Conservation (phyloP, 345 rosid genomes). For the thale cress (Arabidopsis thaliana) region TAIR10.1 NC_003076.8:2930501-2931000, state of each 20-base stretch:
- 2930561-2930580: slow-evolving; percentile 8
- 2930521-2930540: slow-evolving; percentile 59
- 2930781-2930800: slow-evolving; percentile 56
- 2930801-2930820: slow-evolving; percentile 75
- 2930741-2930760: slow-evolving; percentile 80
- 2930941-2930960: slow-evolving; percentile 96
- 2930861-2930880: slow-evolving; percentile 12
- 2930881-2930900: background rate
- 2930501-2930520: slow-evolving; percentile 97
- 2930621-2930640: slow-evolving; percentile 64
- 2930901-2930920: slow-evolving; percentile 12
- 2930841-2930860: slow-evolving; percentile 10
- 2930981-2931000: slow-evolving; percentile 76
- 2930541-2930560: slow-evolving; percentile 17
- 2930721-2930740: slow-evolving; percentile 70
- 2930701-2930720: slow-evolving; percentile 94
- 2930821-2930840: slow-evolving; percentile 83
- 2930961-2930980: slow-evolving; percentile 84
- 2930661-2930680: slow-evolving; percentile 75
- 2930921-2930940: slow-evolving; percentile 34
- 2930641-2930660: slow-evolving; percentile 80
- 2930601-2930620: slow-evolving; percentile 12
- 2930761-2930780: slow-evolving; percentile 61
- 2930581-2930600: slow-evolving; percentile 18
- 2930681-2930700: slow-evolving; percentile 78